phyloP scores from a whole-genome alignment of 2,329 filamentous ascomycete species.

The Pseudocercospora musae region DNA sequence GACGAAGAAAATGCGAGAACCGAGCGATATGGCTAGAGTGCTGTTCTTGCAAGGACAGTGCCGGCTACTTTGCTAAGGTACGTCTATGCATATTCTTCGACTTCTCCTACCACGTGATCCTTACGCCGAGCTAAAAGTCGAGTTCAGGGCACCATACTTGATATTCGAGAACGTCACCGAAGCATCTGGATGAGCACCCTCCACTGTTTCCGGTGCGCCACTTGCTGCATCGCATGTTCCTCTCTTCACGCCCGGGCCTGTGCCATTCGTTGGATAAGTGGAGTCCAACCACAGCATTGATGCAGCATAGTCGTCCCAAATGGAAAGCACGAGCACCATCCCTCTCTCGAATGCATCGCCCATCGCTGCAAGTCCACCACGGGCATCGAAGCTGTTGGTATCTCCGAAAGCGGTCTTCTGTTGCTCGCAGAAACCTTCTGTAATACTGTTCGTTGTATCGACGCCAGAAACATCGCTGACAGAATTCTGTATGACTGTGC shows the following conservation, averaged over 20 bases:
- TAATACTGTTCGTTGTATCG: conserved; percentile 53
- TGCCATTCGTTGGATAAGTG: conserved; percentile 23
- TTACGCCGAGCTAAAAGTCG: conserved; percentile 5
- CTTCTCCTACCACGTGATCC: background rate
- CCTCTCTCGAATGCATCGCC: conserved; percentile 53
- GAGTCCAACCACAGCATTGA: conserved; percentile 73
- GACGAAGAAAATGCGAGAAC: background rate
- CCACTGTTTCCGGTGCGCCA: conserved; percentile 22
- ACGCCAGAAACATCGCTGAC: conserved; percentile 44
- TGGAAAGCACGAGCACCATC: conserved; percentile 63
- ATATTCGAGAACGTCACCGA: conserved; percentile 25
- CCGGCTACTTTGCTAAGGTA: background rate
- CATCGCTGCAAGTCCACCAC: conserved; percentile 58
- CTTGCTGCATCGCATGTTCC: conserved; percentile 24
- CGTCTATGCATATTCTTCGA: background rate
- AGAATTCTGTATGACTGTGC: conserved; percentile 57
- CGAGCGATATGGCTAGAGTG: background rate
- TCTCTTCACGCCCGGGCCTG: conserved; percentile 19
- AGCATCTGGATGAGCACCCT: conserved; percentile 17
- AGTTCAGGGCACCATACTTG: conserved; percentile 29
- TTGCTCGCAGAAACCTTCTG: conserved; percentile 53
- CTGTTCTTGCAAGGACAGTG: background rate
- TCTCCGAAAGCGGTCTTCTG: conserved; percentile 34
- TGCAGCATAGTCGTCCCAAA: conserved; percentile 65
- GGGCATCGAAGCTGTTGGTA: conserved; percentile 49